Evolutionary conservation across 495 filamentous ascomycete genomes (phyloP).

Genomic region (Aspergillus avenaceus): DNA sequence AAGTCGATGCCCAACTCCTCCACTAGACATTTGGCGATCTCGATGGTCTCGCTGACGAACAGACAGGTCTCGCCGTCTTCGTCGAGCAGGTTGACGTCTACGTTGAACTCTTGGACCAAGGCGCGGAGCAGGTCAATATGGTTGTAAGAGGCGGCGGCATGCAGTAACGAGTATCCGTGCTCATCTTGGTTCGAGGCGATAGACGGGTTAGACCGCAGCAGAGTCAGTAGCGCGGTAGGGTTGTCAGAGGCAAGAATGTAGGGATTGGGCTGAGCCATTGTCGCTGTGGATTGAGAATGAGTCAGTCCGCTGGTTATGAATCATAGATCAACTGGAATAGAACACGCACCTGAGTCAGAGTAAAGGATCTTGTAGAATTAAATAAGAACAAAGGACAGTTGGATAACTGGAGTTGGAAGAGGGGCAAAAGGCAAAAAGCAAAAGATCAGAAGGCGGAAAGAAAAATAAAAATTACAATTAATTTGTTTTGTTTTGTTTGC

Average conservation of each 20-base stretch:
- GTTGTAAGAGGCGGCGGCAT: slow-evolving; percentile 89
- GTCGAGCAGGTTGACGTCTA: slow-evolving; percentile 74
- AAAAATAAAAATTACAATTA: neutral
- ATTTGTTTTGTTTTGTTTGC: slow-evolving; percentile 1
- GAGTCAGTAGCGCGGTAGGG: slow-evolving; percentile 56
- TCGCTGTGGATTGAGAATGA: slow-evolving; percentile 3
- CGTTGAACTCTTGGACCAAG: slow-evolving; percentile 72
- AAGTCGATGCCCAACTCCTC: slow-evolving; percentile 75
- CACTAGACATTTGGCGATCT: slow-evolving; percentile 69
- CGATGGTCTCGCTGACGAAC: slow-evolving; percentile 75
- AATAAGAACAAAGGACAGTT: neutral
- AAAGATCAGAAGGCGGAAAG: neutral
- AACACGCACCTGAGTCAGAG: too few species aligned
- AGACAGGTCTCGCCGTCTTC: slow-evolving; percentile 89
- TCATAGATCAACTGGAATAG: neutral
- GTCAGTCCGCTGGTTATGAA: slow-evolving; percentile 8
- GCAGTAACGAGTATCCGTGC: slow-evolving; percentile 85
- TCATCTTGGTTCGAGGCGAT: slow-evolving; percentile 70
- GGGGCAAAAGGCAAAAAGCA: neutral
- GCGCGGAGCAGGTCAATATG: slow-evolving; percentile 74
- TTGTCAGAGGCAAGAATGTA: slow-evolving; percentile 79
- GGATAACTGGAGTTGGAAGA: neutral
- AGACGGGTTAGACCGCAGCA: slow-evolving; percentile 62
- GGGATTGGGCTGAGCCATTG: slow-evolving; percentile 59
- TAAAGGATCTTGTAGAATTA: too few species aligned